Conservation (phyloP, 768 basidiomycete species). For the Hygrophorus russula region DNA sequence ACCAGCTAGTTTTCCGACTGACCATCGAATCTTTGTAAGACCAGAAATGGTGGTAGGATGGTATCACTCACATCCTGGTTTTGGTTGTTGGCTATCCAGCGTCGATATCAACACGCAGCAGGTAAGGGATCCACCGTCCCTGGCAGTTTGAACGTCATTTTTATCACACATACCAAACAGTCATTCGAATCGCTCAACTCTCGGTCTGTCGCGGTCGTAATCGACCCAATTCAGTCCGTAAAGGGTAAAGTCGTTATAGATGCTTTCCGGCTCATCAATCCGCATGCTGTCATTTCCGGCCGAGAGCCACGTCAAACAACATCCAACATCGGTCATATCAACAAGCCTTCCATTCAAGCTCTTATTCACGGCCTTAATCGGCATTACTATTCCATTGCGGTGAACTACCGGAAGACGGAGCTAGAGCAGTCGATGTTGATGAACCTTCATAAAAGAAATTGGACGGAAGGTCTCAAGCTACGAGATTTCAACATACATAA, state of each 20-base stretch:
- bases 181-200: conserved; percentile 93
- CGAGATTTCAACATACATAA: conserved; percentile 86
- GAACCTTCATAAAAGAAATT: conserved; percentile 97
- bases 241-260: conserved; percentile 99
- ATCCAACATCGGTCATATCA: conserved; percentile 96
- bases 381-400: conserved; percentile 96
- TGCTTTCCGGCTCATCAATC: conserved; percentile 95
- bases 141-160: conserved; percentile 6
- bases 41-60: conserved; percentile 99
- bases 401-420: conserved; percentile 97
- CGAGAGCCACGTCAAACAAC: conserved; percentile 96
- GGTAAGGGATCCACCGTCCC: conserved; percentile 29
- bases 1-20: conserved; percentile 5
- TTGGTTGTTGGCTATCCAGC: conserved; percentile 98
- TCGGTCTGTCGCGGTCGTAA: conserved; percentile 92
- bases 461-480: conserved; percentile 94
- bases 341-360: conserved; percentile 98
- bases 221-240: conserved; percentile 98
- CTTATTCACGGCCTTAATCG: conserved; percentile 96
- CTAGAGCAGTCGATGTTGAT: conserved; percentile 97
- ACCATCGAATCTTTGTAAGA: conserved; percentile 22
- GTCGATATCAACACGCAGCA: conserved; percentile 99
- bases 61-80: conserved; percentile 99
- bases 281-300: conserved; percentile 79
- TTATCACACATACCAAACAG: conserved; percentile 26